Evolutionary conservation across 2,329 filamentous ascomycete species (phyloP), one percentile per base, ranked within the genome.

Genomic region (Periconia macrospinosa): DNA sequence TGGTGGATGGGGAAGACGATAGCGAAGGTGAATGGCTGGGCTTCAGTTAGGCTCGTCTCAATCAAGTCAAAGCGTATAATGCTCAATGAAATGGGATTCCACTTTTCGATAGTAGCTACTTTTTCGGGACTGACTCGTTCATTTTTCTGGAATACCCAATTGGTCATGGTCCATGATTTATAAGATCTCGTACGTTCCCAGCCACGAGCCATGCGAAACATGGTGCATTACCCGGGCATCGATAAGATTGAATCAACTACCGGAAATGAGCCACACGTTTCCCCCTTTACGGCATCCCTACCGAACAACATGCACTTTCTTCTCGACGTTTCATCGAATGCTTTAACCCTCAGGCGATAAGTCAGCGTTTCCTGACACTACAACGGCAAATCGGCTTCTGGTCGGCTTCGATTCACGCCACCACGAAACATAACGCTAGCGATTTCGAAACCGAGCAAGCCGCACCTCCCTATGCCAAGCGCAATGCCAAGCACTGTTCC

Each of bases 11-110:
- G 57, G 70, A 73, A 27, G 67, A 63, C 15, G 73, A 76, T 41
- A 68, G 64, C 40, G 76, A 76, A n/a, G 75, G 71, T 15, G 80
- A 79, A 49, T 84, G 81, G 82, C 75, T 83, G 60, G 82, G 82
- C 9, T 73, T 83, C 65, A 81, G 82, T 18, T 65, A 52, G 45
- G 23, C 19, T 15, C 44, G 41, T 35, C 11, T 37, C 11, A 37
- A 37, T 37, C 33, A 3, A 27, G 23, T 27, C 23, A 27, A 27
- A 27, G 23, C 23, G n/a, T 27, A 27, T 27, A 3, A 27, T 27
- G 23, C 23, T 27, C 23, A 27, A 27, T 27, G 23, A 5, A 8
- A 37, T 37, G 33, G 33, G 11, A 13, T 37, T 37, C 15, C 15
- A n/a, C 33, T 37, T 37, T 37, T 6, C 33, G 33, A 37, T 37